Percentiles rank a stretch among this genome's conserved stretches.
Conservation (phyloP, 768 basidiomycete species). For the Dendrothele bispora region DNA sequence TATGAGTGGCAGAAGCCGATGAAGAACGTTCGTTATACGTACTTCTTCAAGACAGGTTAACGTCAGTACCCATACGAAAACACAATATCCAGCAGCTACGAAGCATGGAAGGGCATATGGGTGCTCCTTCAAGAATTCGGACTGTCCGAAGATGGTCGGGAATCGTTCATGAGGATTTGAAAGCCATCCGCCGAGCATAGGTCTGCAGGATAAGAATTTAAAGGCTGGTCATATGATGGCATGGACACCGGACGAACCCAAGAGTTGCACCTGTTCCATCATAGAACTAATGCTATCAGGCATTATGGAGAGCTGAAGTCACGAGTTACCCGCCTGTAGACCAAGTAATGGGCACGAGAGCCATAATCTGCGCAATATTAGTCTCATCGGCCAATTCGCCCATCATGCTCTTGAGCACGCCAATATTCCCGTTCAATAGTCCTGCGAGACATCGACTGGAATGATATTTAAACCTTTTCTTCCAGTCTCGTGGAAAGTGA, state of each 20-base stretch:
- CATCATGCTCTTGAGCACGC: conserved; percentile 53
- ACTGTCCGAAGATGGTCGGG: conserved; percentile 44
- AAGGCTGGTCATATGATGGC: too few species aligned
- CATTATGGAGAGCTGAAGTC: too few species aligned
- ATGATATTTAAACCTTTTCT: neutral
- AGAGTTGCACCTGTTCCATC: too few species aligned
- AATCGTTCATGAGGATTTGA: conserved; percentile 51
- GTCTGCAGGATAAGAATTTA: conserved; percentile 22
- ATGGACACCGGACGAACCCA: too few species aligned
- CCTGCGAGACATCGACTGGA: conserved; percentile 12
- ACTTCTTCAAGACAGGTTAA: conserved; percentile 4
- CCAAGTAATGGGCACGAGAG: conserved; percentile 9
- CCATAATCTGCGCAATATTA: conserved; percentile 40
- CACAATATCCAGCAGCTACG: conserved; percentile 1
- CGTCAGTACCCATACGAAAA: neutral
- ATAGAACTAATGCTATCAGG: too few species aligned
- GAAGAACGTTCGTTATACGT: neutral
- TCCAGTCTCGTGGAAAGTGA: conserved; percentile 32
- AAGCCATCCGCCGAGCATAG: conserved; percentile 48
- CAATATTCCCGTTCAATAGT: conserved; percentile 33
- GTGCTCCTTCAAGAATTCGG: conserved; percentile 42
- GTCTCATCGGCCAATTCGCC: conserved; percentile 51
- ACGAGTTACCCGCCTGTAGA: conserved; percentile 8
- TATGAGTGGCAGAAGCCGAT: too few species aligned
- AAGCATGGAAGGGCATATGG: conserved; percentile 57